Evolutionary conservation across 139 green algal species (phyloP), one percentile per base, ranked within the genome.

Genomic region (Gonium pectorale): DNA sequence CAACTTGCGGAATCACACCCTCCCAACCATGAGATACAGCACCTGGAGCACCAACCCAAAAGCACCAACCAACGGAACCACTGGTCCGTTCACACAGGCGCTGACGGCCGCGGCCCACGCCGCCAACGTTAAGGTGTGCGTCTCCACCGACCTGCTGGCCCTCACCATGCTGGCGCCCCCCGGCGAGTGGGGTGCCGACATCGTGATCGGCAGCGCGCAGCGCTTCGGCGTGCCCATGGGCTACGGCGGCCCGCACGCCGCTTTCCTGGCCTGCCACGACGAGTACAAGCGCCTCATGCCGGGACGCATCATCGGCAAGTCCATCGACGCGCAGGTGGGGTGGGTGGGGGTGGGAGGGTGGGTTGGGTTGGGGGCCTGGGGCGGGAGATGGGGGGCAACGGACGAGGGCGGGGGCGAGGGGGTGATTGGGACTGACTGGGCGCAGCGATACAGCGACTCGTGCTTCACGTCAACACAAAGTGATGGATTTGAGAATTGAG

Each of bases 171-270:
- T 99, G 64, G 90, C 89, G 15, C 97, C 98, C 13, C 98, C 98
- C 31, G 96, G 96, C n/a, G 97, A 99, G 90, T 98, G 96, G 93
- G 98, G 98, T 46, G 97, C 97, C 27, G 98, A 99, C 93, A 98
- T 99, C 41, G 96, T 98, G 41, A 90, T 99, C 29, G 97, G 98
- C 56, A 97, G 91, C n/a, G 95, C 98, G 22, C 79, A 85, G 79
- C 79, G 79, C 24, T 98, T 99, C 83, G 97, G 97, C 44, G 97
- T 99, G 88, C 97, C 97, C 37, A 98, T 99, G 97, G 97, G 97
- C 69, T 99, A 98, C 79, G 97, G 97, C 77, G 97, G 97, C 44
- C 97, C 97, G n/a, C 97, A 99, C 87, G 97, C 97, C 46, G 97
- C 94, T 56, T 99, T 99, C 94, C 92, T 99, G 90, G 95, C 97